Base-by-base conservation (phyloP, 2,329 filamentous ascomycete genomes). In the Penicillium rolfsii region DNA sequence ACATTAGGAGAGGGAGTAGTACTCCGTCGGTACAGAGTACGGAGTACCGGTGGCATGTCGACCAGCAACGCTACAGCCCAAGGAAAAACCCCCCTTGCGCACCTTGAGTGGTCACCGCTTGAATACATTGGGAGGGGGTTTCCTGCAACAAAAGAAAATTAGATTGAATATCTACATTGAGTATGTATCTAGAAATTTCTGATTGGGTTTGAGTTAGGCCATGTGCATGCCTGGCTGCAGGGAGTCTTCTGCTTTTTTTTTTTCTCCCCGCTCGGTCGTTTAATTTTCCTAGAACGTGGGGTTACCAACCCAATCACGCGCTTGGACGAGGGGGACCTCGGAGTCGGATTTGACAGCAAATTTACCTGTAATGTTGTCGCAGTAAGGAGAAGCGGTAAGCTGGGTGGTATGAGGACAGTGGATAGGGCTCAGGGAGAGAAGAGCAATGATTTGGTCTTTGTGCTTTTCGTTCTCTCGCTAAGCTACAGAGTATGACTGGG, bases 261-360 rank as follows among this genome's bases (percentile, higher is more conserved):
- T 22, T 40, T 43, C 33, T 40, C 28, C 45, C 56, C 28, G 4
- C 7, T 33, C 30, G 30, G 43, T 64, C 62, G 61, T 64, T 28
- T 62, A 62, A 52, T 52, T 62, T 65, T 50, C 61, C 61, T 59
- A 52, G 61, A 65, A 61, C 61, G 63, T 65, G 63, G 59, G 61
- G 63, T 52, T 61, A 9, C 8, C 38, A 46, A 48, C 26, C 30
- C 30, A 38, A 57, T 41, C 55, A 52, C 46, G 46, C 48, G 46
- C 28, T 50, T 50, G 12, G 46, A 35, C 46, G 19, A n/a, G 46
- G 22, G 19, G 19, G 19, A 22, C 19, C n/a, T 30, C 33, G 33
- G 33, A 35, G 33, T 22, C 49, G 19, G 33, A 52, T 8, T 38
- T 52, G 7, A 33, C 30, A 22, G 19, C 30, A 33, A 6, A 33